Percentiles rank a stretch among this genome's conserved stretches.
phyloP scores from a whole-genome alignment of 2,329 filamentous ascomycete genomes.

The Orbilia quercus region DNA sequence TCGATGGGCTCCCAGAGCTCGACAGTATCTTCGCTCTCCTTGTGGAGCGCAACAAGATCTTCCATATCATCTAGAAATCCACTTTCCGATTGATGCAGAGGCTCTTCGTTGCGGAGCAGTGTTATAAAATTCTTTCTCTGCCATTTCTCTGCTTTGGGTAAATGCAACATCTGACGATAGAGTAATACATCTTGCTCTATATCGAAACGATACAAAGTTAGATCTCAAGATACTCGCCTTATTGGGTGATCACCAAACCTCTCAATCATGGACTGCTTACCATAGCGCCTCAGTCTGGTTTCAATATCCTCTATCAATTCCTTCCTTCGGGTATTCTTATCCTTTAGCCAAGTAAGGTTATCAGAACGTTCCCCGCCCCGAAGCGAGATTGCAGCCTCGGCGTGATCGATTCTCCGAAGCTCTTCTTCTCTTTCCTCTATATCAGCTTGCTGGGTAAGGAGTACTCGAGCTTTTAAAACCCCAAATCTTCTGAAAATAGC shows the following conservation, averaged over 20 bases:
- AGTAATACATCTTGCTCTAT: constrained; percentile 36
- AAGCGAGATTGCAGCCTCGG: not conserved
- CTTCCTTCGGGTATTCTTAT: constrained; percentile 15
- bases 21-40: constrained; percentile 24
- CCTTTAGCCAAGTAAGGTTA: constrained; percentile 27
- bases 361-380: not conserved
- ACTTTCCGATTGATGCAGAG: constrained; percentile 11
- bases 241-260: not conserved
- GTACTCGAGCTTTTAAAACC: constrained; percentile 18
- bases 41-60: constrained; percentile 27
- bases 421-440: constrained; percentile 21
- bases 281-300: constrained; percentile 14
- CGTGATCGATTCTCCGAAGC: constrained; percentile 17
- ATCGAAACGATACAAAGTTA: not conserved
- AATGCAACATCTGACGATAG: constrained; percentile 25
- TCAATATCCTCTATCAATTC: constrained; percentile 14
- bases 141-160: constrained; percentile 24
- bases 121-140: constrained; percentile 27
- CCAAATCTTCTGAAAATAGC: constrained; percentile 44
- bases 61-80: constrained; percentile 28
- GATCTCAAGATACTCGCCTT: too few species aligned
- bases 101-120: constrained; percentile 8
- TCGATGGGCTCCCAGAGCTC: constrained; percentile 31
- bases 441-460: constrained; percentile 35
- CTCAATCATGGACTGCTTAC: constrained; percentile 4